Base-by-base conservation (phyloP, 768 basidiomycete genomes). In the Austroboletus festivus region DNA sequence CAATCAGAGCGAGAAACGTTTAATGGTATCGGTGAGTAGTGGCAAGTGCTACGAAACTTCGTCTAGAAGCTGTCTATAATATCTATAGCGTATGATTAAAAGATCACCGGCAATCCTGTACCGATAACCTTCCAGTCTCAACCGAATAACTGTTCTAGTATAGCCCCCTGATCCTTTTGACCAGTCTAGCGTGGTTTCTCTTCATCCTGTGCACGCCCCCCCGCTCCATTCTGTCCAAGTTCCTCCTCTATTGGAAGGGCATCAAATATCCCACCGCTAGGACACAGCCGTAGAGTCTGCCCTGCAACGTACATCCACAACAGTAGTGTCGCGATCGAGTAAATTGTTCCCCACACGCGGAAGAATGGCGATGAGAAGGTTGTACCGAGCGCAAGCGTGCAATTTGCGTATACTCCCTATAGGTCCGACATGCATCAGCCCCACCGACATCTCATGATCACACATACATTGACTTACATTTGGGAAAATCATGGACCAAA, bases 401-500 rank as follows among this genome's bases (percentile, higher is more conserved):
- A 69, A 52, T 80, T 81, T 2, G 83, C 82, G 53, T 83, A 86
- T 0, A 85, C 85, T n/a, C 79, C 79, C 78, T 80, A 42, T 20
- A 28, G 12, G 16, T 51, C 38, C 9, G n/a, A n/a, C 26, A 16
- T 28, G 28, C 6, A 37, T 51, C 39, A 46, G 35, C 44, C 28
- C 10, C 54, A 28, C 18, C 38, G 4, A 22, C 12, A 0, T 34
- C 22, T 1, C 35, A 33, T 41, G 21, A 34, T 19, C 43, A 26
- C 6, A 13, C 6, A 7, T 18, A 37, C 15, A 42, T 24, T 18
- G 15, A 43, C 79, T 33, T 53, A 80, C 86, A 53, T 85, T 86
- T 5, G 86, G 85, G 59, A 87, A 87, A 52, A 86, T 79, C 34
- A 83, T 63, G 8, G 81, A 82, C 86, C 86, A 87, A 56, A 78